A percentile compares a stretch with the other conserved stretches of the same genome.
phyloP scores from a whole-genome alignment of 2,329 filamentous ascomycete genomes.

The Fusarium sp. region DNA sequence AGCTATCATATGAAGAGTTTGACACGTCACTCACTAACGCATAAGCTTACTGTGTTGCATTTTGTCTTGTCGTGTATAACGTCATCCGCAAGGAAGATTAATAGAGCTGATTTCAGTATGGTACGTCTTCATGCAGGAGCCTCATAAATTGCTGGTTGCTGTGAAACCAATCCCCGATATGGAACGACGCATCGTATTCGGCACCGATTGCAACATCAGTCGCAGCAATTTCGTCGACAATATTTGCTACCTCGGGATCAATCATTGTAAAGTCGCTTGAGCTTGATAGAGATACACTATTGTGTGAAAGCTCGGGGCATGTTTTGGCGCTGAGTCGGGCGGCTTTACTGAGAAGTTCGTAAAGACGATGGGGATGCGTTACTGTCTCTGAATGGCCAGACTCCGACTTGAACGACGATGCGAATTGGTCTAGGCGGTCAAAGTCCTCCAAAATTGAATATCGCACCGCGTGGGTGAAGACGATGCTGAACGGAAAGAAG shows the following conservation, averaged over 20 bases:
- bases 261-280: background rate
- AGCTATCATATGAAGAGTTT: background rate
- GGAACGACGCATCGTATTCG: background rate
- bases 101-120: background rate
- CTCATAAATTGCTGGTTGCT: conserved; percentile 28
- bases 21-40: background rate
- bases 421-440: conserved; percentile 42
- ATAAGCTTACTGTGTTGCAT: background rate
- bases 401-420: conserved; percentile 41
- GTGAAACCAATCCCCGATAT: conserved; percentile 23
- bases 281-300: background rate
- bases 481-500: conserved; percentile 50
- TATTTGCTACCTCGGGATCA: background rate
- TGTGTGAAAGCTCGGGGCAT: background rate
- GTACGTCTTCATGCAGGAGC: conserved; percentile 21
- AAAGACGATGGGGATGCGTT: conserved; percentile 47
- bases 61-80: background rate
- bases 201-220: background rate
- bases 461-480: conserved; percentile 46
- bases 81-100: background rate
- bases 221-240: background rate
- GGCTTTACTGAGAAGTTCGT: conserved; percentile 45
- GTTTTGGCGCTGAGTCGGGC: conserved; percentile 41
- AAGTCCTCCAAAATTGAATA: conserved; percentile 9
- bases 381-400: conserved; percentile 11